Evolutionary conservation across 2,329 filamentous ascomycete species (phyloP).

Genomic region (Epichloe coenophiala): DNA sequence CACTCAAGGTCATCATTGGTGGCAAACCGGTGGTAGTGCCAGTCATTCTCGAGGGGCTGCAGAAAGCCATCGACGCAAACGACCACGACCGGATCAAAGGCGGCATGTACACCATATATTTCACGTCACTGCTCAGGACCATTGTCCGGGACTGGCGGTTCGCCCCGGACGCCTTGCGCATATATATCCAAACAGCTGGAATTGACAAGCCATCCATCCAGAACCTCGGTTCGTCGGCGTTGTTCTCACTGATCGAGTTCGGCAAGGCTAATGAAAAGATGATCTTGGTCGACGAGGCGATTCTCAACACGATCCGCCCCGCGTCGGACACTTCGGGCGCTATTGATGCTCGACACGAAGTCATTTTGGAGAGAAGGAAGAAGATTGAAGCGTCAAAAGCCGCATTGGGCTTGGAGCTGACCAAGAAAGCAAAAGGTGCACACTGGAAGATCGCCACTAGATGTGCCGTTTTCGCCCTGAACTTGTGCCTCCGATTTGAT

Average conservation of each 20-base stretch:
- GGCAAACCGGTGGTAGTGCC: constrained; percentile 82
- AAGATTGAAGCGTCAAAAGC: constrained; percentile 77
- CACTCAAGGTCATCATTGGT: constrained; percentile 80
- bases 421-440: constrained; percentile 60
- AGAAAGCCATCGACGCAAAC: constrained; percentile 61
- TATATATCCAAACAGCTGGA: constrained; percentile 79
- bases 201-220: constrained; percentile 94
- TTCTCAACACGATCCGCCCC: constrained; percentile 61
- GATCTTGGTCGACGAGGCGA: constrained; percentile 62
- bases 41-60: constrained; percentile 65
- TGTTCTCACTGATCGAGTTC: constrained; percentile 84
- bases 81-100: constrained; percentile 93
- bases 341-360: constrained; percentile 49
- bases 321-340: constrained; percentile 44
- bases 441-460: constrained; percentile 95
- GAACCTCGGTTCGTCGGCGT: constrained; percentile 65
- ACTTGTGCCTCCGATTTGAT: constrained; percentile 84
- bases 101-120: constrained; percentile 78
- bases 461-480: constrained; percentile 81
- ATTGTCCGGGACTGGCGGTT: constrained; percentile 89
- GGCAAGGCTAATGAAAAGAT: constrained; percentile 77
- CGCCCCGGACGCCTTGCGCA: constrained; percentile 73
- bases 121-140: constrained; percentile 78
- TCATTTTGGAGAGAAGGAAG: constrained; percentile 60
- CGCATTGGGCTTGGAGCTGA: constrained; percentile 66